Evolutionary conservation across 495 filamentous ascomycete genomes (phyloP).

Genomic region (Hyaloscypha hepaticicola): DNA sequence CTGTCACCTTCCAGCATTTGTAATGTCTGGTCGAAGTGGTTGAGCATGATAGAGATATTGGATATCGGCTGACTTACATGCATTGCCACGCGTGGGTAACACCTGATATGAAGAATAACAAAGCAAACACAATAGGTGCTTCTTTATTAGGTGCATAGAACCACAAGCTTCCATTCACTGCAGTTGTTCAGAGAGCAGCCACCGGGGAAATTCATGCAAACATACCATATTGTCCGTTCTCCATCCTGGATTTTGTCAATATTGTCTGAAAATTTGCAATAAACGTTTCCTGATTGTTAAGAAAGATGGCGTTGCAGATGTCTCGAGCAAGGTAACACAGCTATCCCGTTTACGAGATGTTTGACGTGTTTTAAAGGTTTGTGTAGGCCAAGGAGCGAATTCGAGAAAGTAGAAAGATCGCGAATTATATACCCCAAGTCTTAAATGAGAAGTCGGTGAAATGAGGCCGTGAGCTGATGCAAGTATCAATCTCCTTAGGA

Average conservation of each 20-base stretch:
- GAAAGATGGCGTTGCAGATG: too few species aligned
- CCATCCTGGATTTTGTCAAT: neutral
- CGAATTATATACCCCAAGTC: neutral
- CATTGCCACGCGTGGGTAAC: slow-evolving; percentile 60
- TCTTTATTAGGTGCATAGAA: slow-evolving; percentile 75
- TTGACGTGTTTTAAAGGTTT: neutral
- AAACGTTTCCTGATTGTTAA: neutral
- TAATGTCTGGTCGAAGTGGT: slow-evolving; percentile 38
- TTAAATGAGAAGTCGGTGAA: neutral
- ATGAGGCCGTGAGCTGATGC: neutral
- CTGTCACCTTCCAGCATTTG: slow-evolving; percentile 53
- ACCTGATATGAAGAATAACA: slow-evolving; percentile 62
- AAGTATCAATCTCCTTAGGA: neutral
- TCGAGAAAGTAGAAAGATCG: neutral
- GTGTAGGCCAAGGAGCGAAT: neutral
- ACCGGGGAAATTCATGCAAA: neutral
- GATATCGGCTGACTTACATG: slow-evolving; percentile 47
- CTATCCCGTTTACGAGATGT: neutral
- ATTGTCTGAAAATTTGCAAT: neutral
- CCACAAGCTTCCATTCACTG: slow-evolving; percentile 57
- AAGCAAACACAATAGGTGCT: slow-evolving; percentile 64
- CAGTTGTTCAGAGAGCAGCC: neutral
- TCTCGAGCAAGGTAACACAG: neutral
- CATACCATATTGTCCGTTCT: slow-evolving; percentile 15
- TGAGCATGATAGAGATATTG: slow-evolving; percentile 1